Conservation (phyloP, 768 basidiomycete genomes). For the Termitomyces titanicus region DNA sequence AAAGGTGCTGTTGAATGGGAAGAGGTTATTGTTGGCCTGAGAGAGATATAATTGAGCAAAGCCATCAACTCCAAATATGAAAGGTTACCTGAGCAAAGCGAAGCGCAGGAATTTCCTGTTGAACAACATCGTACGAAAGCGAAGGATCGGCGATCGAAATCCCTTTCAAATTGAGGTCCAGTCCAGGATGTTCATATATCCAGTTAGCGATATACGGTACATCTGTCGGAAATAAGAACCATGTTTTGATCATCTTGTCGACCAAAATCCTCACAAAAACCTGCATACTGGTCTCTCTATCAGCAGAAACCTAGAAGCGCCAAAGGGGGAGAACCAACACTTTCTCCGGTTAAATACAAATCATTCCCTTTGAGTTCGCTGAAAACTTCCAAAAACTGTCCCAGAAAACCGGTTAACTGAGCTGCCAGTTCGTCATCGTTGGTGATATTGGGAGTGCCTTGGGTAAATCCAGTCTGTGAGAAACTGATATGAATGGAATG, state of each 20-base stretch:
- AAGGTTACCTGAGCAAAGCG: constrained; percentile 43
- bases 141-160: constrained; percentile 60
- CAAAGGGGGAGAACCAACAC: constrained; percentile 39
- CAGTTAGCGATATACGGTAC: constrained; percentile 64
- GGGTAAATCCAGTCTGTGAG: constrained; percentile 60
- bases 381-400: constrained; percentile 66
- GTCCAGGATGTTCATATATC: constrained; percentile 62
- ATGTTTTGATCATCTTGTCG: background rate
- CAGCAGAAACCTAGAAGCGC: background rate
- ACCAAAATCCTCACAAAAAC: constrained; percentile 47
- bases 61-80: background rate
- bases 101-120: constrained; percentile 64
- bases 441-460: constrained; percentile 59
- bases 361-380: constrained; percentile 65
- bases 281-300: constrained; percentile 50
- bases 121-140: constrained; percentile 47
- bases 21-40: constrained; percentile 53
- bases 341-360: constrained; percentile 62
- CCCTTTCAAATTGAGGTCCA: constrained; percentile 51
- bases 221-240: constrained; percentile 15
- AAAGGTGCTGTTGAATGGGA: constrained; percentile 57
- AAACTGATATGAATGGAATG: background rate
- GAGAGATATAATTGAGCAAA: background rate
- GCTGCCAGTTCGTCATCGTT: constrained; percentile 57
- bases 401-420: constrained; percentile 47